Percentiles rank a stretch among this genome's conserved stretches.
phyloP scores from a whole-genome alignment of 1,284 basidiomycete genomes.

The Austropuccinia psidii region DNA sequence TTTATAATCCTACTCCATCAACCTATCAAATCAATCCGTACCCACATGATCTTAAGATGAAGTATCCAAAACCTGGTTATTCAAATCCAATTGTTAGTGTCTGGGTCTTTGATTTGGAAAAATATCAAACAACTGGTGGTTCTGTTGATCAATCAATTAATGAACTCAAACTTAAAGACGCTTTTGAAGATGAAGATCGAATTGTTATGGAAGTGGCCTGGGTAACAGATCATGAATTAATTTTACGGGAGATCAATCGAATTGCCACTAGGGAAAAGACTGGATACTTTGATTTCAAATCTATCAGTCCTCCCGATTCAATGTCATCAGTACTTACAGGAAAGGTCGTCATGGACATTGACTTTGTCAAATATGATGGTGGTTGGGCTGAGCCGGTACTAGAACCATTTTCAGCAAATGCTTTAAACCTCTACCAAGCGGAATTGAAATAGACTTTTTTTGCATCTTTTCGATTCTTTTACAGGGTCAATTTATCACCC shows the following conservation, averaged over 20 bases:
- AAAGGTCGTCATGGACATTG: slow-evolving; percentile 63
- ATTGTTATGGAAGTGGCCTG: slow-evolving; percentile 77
- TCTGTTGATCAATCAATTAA: slow-evolving; percentile 50
- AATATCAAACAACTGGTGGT: slow-evolving; percentile 48
- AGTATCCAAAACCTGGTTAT: slow-evolving; percentile 80
- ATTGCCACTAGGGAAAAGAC: slow-evolving; percentile 70
- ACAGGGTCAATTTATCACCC: slow-evolving; percentile 37
- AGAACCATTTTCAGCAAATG: slow-evolving; percentile 37
- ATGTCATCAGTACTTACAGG: slow-evolving; percentile 49
- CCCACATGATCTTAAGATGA: slow-evolving; percentile 67
- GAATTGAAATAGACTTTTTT: not conserved
- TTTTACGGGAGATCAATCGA: slow-evolving; percentile 79
- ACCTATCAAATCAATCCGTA: slow-evolving; percentile 66
- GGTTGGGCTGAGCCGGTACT: slow-evolving; percentile 84
- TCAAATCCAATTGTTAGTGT: slow-evolving; percentile 76
- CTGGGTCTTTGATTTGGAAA: slow-evolving; percentile 68
- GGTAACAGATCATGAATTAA: slow-evolving; percentile 66
- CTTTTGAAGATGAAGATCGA: slow-evolving; percentile 58
- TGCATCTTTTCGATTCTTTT: not conserved
- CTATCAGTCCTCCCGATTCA: not conserved
- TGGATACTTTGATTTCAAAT: slow-evolving; percentile 60
- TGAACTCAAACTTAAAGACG: slow-evolving; percentile 60
- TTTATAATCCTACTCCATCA: slow-evolving; percentile 72
- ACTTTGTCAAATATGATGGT: slow-evolving; percentile 66
- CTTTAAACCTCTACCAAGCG: not conserved